Conservation (phyloP, 768 basidiomycete genomes). For the Rubroboletus satanas region DNA sequence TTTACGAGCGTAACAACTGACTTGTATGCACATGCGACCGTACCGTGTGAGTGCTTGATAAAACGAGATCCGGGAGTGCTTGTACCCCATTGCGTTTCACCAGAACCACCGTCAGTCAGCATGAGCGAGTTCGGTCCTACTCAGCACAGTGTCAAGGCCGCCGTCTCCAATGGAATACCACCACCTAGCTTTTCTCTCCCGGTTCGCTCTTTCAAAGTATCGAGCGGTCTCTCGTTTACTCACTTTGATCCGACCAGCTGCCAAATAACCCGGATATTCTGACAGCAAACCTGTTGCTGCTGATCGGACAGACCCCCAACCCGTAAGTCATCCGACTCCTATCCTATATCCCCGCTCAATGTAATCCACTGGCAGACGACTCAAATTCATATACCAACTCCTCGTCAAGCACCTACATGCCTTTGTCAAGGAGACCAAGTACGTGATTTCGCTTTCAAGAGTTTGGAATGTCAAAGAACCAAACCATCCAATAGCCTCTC, state of each 20-base stretch:
- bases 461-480: not conserved
- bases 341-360: not conserved
- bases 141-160: conserved; percentile 13
- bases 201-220: conserved; percentile 25
- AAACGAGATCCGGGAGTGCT: conserved; percentile 1
- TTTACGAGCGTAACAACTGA: not conserved
- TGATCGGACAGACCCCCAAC: conserved; percentile 36
- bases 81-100: not conserved
- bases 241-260: conserved; percentile 30
- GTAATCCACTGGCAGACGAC: conserved; percentile 29
- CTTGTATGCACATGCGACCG: not conserved
- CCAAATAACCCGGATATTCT: conserved; percentile 48
- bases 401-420: conserved; percentile 70
- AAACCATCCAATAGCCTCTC: conserved; percentile 47
- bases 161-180: conserved; percentile 40
- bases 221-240: not conserved
- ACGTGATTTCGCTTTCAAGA: conserved; percentile 6
- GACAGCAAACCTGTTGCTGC: conserved; percentile 44
- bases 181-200: conserved; percentile 39
- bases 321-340: conserved; percentile 31
- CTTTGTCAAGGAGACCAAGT: conserved; percentile 69
- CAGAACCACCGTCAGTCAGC: not conserved
- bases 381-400: conserved; percentile 44
- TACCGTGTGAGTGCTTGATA: not conserved
- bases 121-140: conserved; percentile 16